Conservation (phyloP, 352 stramenopile genomes). For the Phytopythium vexans region DNA sequence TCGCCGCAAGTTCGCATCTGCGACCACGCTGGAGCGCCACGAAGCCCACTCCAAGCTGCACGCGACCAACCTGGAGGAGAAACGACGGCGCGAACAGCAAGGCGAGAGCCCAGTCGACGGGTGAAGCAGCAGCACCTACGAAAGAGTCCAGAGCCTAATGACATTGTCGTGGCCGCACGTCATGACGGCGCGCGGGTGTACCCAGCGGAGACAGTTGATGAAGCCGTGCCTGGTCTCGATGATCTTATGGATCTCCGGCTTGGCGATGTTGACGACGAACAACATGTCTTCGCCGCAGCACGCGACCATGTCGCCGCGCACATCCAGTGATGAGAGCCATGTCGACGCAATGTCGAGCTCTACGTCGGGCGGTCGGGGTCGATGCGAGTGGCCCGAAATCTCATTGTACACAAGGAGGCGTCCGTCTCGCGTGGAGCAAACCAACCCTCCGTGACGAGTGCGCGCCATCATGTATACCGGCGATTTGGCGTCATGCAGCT, state of each 20-base stretch:
- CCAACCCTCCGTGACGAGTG: conserved; percentile 24
- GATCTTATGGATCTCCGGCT: conserved; percentile 20
- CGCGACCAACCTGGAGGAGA: conserved; percentile 31
- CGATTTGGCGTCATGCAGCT: conserved; percentile 35
- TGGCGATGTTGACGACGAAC: conserved; percentile 50
- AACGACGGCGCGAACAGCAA: conserved; percentile 3
- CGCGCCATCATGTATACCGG: conserved; percentile 52
- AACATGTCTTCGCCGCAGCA: conserved; percentile 60
- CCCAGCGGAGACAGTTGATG: conserved; percentile 61
- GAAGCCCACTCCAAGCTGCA: conserved; percentile 56
- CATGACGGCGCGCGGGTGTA: conserved; percentile 33
- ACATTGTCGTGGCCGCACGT: conserved; percentile 68
- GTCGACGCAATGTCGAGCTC: conserved; percentile 41
- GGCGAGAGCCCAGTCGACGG: not conserved
- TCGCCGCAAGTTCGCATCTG: conserved; percentile 59
- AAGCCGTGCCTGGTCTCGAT: conserved; percentile 57
- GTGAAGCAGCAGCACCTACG: conserved; percentile 10
- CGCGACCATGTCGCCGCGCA: conserved; percentile 34
- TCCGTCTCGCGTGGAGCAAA: conserved; percentile 68
- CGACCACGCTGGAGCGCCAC: conserved; percentile 42
- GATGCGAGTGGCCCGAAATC: conserved; percentile 5
- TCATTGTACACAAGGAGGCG: conserved; percentile 46
- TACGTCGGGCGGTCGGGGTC: conserved; percentile 8
- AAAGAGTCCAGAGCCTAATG: conserved; percentile 62
- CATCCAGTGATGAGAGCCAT: conserved; percentile 65